Evolutionary conservation across 2,329 filamentous ascomycete species (phyloP).

Genomic region (Trichoderma pleuroti): DNA sequence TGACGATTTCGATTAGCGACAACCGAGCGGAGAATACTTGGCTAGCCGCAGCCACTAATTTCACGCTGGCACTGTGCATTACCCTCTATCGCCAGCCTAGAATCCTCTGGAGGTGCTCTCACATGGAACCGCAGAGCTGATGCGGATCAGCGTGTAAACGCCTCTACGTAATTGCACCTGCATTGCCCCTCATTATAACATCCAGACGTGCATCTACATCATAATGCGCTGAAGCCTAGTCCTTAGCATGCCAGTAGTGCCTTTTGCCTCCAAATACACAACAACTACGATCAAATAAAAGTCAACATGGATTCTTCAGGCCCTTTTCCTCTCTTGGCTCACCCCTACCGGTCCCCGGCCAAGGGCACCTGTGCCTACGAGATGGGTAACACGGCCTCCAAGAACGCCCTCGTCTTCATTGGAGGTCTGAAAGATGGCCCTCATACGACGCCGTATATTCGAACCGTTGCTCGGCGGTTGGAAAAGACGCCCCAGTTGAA

Average conservation of each 20-base stretch:
- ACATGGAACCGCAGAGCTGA: background rate
- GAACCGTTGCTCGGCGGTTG: slow-evolving; percentile 44
- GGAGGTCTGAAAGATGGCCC: slow-evolving; percentile 69
- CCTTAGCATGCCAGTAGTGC: background rate
- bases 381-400: slow-evolving; percentile 37
- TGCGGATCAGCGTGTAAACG: background rate
- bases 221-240: background rate
- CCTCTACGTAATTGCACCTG: background rate
- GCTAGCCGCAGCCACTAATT: background rate
- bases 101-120: background rate
- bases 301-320: slow-evolving; percentile 28
- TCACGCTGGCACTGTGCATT: background rate
- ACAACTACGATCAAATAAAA: background rate
- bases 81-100: background rate
- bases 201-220: background rate
- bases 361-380: slow-evolving; percentile 47
- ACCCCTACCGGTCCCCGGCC: slow-evolving; percentile 43
- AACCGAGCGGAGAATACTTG: background rate
- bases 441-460: slow-evolving; percentile 59
- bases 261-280: background rate
- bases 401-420: slow-evolving; percentile 64
- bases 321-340: slow-evolving; percentile 44
- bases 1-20: background rate
- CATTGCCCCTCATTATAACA: background rate
- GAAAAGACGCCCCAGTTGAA: slow-evolving; percentile 36